These are phyloP conservation scores for Aspergillus felis DNA, from an alignment of 2,329 filamentous ascomycete genomes.

Conservation along the genomic window DNA sequence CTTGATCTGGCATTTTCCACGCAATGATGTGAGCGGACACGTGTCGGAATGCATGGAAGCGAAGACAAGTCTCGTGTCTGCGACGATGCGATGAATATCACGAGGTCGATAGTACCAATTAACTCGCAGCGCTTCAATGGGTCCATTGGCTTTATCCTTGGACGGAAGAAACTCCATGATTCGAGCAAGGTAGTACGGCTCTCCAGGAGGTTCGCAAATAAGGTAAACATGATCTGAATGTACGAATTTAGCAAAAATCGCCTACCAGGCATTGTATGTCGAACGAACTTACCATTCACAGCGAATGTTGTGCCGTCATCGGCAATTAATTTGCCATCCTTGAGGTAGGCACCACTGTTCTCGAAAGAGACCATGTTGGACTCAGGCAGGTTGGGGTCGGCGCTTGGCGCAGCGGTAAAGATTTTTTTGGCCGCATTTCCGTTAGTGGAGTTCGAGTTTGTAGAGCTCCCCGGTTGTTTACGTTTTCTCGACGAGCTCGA, in stretches of 20 bases:
- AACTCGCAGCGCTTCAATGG: slow-evolving; percentile 82
- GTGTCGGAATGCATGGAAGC: slow-evolving; percentile 99
- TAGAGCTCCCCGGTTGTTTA: slow-evolving; percentile 61
- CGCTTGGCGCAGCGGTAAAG: slow-evolving; percentile 33
- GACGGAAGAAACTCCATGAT: slow-evolving; percentile 96
- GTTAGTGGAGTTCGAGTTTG: slow-evolving; percentile 30
- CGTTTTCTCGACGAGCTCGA: slow-evolving; percentile 69
- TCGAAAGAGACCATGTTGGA: slow-evolving; percentile 90
- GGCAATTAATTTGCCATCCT: slow-evolving; percentile 74
- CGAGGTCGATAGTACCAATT: slow-evolving; percentile 99
- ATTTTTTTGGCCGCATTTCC: slow-evolving; percentile 31
- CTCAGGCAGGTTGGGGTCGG: slow-evolving; percentile 43
- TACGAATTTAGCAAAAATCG: slow-evolving; percentile 6
- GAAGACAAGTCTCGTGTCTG: slow-evolving; percentile 86
- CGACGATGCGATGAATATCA: slow-evolving; percentile 87
- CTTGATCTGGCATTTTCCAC: slow-evolving; percentile 86
- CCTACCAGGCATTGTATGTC: slow-evolving; percentile 10
- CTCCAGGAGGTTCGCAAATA: slow-evolving; percentile 93
- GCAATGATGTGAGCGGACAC: slow-evolving; percentile 84
- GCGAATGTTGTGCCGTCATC: slow-evolving; percentile 84
- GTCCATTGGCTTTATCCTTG: slow-evolving; percentile 67
- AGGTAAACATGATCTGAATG: slow-evolving; percentile 76
- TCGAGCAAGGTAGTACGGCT: slow-evolving; percentile 94
- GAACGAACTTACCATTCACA: slow-evolving; percentile 70
- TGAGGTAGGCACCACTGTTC: slow-evolving; percentile 62